Base-by-base conservation (phyloP, 148 eudicot species). In the Polygonum maritimum region DNA sequence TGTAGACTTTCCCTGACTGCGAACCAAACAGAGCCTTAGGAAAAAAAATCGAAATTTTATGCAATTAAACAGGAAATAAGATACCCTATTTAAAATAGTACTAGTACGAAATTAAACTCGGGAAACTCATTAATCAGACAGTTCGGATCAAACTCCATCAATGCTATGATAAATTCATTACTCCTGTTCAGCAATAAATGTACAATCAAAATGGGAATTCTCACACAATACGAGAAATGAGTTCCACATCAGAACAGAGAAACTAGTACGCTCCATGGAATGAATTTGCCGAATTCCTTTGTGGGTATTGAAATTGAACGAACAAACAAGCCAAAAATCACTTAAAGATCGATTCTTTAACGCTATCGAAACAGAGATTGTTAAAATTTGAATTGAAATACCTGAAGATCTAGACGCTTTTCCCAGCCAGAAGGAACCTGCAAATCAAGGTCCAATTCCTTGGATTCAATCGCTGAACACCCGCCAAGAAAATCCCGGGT, bases 1-100 rank as follows among this genome's bases (percentile, higher is more conserved):
- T 80, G 81, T 86, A 94, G 14, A 94, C 91, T 84, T 91, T 94
- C 36, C 98, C 98, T 60, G 97, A 87, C 97, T 94, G 97, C 62
- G 38, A 86, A 79, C 75, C 60, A 80, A 39, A 71, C 67, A 57
- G 48, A 57, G 33, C 63, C 71, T 67, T 67, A 4, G 7, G 19
- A 63, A 31, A 39, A 63, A 33, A 60, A 13, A 22, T 31, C 69
- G 31, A 22, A 60, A 11, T 60, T 60, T 60, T 15, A 22, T 55
- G 38, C 69, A 60, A 22, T 10, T 11, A 31, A 22, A 55, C 31
- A 16, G 9, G 62, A 26, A 26, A 7, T 7, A 19, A 55, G 22
- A 55, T 12, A 9, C 12, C 4, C 7, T 12, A 22, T 57, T 54
- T 54, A 54, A 54, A 4, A 26, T 26, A 26, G 31, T 26, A 26